Evolutionary conservation across 2,329 filamentous ascomycete genomes (phyloP).

Genomic region (Aspergillus latus): DNA sequence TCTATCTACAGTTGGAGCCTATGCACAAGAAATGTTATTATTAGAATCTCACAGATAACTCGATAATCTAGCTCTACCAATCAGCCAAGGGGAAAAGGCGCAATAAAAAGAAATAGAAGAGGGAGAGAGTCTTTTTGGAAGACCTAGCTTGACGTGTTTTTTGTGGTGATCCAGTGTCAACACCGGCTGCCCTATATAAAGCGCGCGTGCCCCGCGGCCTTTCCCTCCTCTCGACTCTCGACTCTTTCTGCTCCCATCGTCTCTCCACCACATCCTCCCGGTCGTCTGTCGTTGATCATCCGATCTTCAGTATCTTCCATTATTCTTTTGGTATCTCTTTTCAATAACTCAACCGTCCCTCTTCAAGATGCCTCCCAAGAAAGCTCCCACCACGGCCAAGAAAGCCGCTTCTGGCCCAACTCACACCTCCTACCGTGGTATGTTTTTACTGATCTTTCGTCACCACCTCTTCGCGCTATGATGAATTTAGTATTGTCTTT

Average conservation of each 20-base stretch:
- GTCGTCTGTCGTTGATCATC: conserved; percentile 15
- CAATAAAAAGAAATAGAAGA: conserved; percentile 15
- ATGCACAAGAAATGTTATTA: not conserved
- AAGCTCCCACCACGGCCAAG: conserved; percentile 57
- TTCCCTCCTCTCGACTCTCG: conserved; percentile 36
- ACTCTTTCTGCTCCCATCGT: conserved; percentile 23
- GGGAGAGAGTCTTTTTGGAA: conserved; percentile 1
- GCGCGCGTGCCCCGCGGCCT: conserved; percentile 42
- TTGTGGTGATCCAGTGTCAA: conserved; percentile 42
- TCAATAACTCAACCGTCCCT: conserved; percentile 16
- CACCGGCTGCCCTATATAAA: conserved; percentile 46
- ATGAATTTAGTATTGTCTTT: conserved; percentile 38
- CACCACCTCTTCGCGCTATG: conserved; percentile 48
- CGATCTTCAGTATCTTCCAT: conserved; percentile 15
- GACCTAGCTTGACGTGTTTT: conserved; percentile 24
- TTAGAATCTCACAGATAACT: conserved; percentile 3
- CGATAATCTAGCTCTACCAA: conserved; percentile 12
- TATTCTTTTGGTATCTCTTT: conserved; percentile 13
- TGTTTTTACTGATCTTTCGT: conserved; percentile 47
- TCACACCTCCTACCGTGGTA: conserved; percentile 68
- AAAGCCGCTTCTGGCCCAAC: conserved; percentile 51
- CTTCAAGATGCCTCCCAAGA: conserved; percentile 65
- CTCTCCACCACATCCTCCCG: conserved; percentile 18
- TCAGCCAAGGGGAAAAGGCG: conserved; percentile 14
- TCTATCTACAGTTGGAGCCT: not conserved